Base-by-base conservation (phyloP, 2,329 filamentous ascomycete species). In the Talaromyces atroroseus region DNA sequence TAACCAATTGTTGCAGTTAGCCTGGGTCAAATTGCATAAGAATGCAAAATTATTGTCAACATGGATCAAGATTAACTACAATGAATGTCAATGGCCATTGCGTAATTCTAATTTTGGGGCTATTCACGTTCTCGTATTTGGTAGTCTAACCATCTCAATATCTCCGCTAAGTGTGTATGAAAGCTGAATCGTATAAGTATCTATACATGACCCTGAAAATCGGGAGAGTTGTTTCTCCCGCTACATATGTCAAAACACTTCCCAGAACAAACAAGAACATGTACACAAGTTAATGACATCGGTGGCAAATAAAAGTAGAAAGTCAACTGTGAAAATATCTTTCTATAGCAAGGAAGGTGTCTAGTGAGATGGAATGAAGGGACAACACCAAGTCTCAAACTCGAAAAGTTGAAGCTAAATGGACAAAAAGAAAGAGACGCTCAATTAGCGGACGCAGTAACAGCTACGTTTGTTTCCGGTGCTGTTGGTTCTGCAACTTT, bases 1-100 rank as follows among this genome's bases (percentile, higher is more conserved):
- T 96, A 79, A 73, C 32, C 18, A 5, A 46, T 6, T 3, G n/a
- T 8, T 34, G 23, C 21, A 2, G 4, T 23, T 6, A 24, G 16
- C 26, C 18, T 8, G 4, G 26, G 8, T 8, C 26, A 26, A 26
- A 8, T 4, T 8, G 24, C 24, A 29, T 29, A 29, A 29, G 24
- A 29, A 29, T 2, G 8, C 5, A 8, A 2, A 3, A 16, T 5
- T 2, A 21, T n/a, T n/a, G 12, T 26, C 14, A 8, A 14, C 7
- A 54, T 46, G 14, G 26, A 29, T 5, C 26, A 29, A 10, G 26
- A 2, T 10, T 29, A 29, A 8, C 26, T 29, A 8, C 8, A 8
- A 8, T 29, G 26, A 29, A 11, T 11, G 8, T 29, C 26, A 29
- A 29, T 29, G 26, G 26, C 26, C 6, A 11, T 10, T 29, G 8